phyloP scores from a whole-genome alignment of 306 rosid genomes.

The Hippophae tibetana region DNA sequence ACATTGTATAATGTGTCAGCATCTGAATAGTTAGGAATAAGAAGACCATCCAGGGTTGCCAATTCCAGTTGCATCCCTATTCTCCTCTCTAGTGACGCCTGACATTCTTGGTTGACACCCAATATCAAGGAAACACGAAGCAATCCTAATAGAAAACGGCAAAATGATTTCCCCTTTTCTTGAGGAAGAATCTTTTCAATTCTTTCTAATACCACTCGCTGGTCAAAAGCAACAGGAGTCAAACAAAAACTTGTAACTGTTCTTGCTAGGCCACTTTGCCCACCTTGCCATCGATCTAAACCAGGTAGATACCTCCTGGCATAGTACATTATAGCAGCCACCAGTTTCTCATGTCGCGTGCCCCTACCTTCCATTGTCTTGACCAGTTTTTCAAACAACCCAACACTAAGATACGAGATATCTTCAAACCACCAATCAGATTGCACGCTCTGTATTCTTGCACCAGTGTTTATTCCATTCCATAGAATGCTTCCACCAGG shows the following conservation, averaged over 20 bases:
- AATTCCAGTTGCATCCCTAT: constrained; percentile 85
- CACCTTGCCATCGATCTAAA: constrained; percentile 77
- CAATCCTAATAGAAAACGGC: constrained; percentile 78
- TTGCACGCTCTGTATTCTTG: constrained; percentile 72
- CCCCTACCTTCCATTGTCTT: constrained; percentile 82
- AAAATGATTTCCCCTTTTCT: constrained; percentile 72
- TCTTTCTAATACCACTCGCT: constrained; percentile 62
- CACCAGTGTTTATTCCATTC: constrained; percentile 97
- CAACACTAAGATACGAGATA: constrained; percentile 69
- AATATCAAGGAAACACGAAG: constrained; percentile 82
- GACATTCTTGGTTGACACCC: constrained; percentile 47
- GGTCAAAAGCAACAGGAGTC: constrained; percentile 68
- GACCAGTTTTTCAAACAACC: constrained; percentile 69
- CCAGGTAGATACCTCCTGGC: constrained; percentile 88
- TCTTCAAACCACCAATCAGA: constrained; percentile 99
- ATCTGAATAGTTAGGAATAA: constrained; percentile 80
- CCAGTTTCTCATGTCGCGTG: constrained; percentile 65
- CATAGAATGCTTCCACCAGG: constrained; percentile 97
- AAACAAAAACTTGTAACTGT: constrained; percentile 71
- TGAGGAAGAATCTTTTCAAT: constrained; percentile 77
- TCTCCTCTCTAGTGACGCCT: constrained; percentile 68
- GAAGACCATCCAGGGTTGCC: constrained; percentile 76
- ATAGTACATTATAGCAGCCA: constrained; percentile 76
- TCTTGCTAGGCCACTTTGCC: constrained; percentile 50
- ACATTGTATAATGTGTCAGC: constrained; percentile 67